Base-by-base conservation (phyloP, 1,284 basidiomycete genomes). In the Apiotrichum sp. region DNA sequence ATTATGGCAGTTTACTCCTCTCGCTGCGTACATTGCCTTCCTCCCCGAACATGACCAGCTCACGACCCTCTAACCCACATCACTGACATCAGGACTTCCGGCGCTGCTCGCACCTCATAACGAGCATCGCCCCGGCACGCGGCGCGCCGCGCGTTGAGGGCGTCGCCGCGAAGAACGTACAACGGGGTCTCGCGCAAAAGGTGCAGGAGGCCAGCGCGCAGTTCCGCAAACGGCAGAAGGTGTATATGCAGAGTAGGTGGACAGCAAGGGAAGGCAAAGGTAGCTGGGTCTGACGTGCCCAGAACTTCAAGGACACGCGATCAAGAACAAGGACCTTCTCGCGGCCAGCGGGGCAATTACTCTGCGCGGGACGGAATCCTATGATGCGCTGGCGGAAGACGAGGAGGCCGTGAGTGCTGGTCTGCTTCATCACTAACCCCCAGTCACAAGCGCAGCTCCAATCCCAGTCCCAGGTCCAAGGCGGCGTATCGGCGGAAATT, bases 221-320 rank as follows among this genome's bases (percentile, higher is more conserved):
- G n/a, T 98, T 99, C 72, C 83, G 96, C 58, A 97, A 95, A 80
- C 97, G 96, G 79, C 96, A 99, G 77, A 84, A 89, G 55, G 86
- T 93, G 35, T 98, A 98, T 76, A 88, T 99, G 85, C 88, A 95
- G 77, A 91, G 93, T 95, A 70, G 78, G 93, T 50, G 1, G 10
- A 7, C 34, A 14, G 11, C 16, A 13, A 31, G 16, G 7, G 31
- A 22, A 22, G 22, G 22, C 22, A 22, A 22, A 22, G 22, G 22
- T 22, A 22, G 22, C 22, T 22, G 22, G 4, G 4, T 7, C 44
- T 33, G 6, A 6, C 4, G 10, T 9, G 9, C 8, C n/a, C 74
- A 93, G 91, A 88, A 73, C 80, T 95, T 46, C 89, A 93, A 78
- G 91, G 91, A 61, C 91, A 93, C 78, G 88, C 89, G 68, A 90